These are phyloP conservation scores for Tilletia walkeri DNA, from an alignment of 1,284 basidiomycete genomes.

Conservation along the genomic window DNA sequence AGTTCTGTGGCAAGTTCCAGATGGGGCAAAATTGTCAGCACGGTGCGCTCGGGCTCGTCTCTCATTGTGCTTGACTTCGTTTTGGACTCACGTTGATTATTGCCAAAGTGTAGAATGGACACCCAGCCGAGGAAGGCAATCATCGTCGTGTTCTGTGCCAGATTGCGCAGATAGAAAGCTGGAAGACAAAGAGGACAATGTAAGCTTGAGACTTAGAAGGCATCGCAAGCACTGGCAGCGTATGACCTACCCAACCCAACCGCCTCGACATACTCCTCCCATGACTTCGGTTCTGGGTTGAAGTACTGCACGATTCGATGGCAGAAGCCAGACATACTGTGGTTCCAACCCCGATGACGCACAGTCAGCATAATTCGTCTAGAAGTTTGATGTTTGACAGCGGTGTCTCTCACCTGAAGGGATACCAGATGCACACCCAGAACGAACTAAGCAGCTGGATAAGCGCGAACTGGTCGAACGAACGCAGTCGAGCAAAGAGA, in stretches of 20 bases:
- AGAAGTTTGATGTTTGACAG: neutral
- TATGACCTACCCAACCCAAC: slow-evolving; percentile 49
- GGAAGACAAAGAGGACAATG: neutral
- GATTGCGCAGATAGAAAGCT: slow-evolving; percentile 61
- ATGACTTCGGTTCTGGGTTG: slow-evolving; percentile 59
- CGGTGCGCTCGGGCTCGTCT: neutral
- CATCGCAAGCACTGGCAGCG: neutral
- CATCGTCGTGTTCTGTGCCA: slow-evolving; percentile 64
- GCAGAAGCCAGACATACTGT: slow-evolving; percentile 59
- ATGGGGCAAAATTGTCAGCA: neutral
- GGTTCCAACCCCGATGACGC: neutral
- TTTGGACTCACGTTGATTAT: slow-evolving; percentile 54
- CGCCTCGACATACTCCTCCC: slow-evolving; percentile 61
- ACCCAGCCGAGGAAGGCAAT: slow-evolving; percentile 59
- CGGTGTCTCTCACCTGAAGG: slow-evolving; percentile 51
- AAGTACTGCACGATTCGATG: slow-evolving; percentile 58
- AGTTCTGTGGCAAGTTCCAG: slow-evolving; percentile 45
- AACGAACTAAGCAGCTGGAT: slow-evolving; percentile 62
- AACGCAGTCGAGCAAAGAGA: slow-evolving; percentile 55
- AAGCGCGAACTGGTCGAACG: slow-evolving; percentile 58
- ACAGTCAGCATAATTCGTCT: neutral
- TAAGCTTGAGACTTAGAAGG: neutral
- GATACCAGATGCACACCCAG: slow-evolving; percentile 61
- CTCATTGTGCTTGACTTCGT: too few species aligned
- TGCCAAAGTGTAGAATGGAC: slow-evolving; percentile 60